phyloP scores from a whole-genome alignment of 164 flowering plant genomes.

The Sedum album region DNA sequence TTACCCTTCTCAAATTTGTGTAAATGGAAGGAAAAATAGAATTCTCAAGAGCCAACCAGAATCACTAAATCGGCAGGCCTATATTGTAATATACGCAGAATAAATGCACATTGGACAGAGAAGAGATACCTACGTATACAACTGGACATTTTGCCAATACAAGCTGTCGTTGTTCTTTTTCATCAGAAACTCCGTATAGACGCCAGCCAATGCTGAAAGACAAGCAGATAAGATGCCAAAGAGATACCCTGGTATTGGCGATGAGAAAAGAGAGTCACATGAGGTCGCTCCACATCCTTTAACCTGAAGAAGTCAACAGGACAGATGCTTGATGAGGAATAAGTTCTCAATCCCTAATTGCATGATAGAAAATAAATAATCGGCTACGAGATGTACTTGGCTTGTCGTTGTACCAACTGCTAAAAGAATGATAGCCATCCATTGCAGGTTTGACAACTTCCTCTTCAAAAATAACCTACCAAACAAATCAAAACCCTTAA shows the following conservation, averaged over 20 bases:
- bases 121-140: conserved; percentile 75
- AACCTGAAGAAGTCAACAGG: conserved; percentile 73
- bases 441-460: conserved; percentile 79
- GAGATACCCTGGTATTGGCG: conserved; percentile 90
- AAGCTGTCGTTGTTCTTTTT: conserved; percentile 80
- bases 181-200: conserved; percentile 94
- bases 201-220: conserved; percentile 92
- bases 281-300: conserved; percentile 92
- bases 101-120: background rate
- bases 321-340: conserved; percentile 42
- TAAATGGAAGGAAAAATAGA: background rate
- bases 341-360: conserved; percentile 32
- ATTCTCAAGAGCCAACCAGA: too few species aligned
- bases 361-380: background rate
- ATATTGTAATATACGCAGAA: background rate
- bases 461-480: conserved; percentile 71
- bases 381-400: conserved; percentile 42
- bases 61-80: too few species aligned
- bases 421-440: conserved; percentile 89
- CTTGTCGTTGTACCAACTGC: conserved; percentile 98
- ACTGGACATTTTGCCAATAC: conserved; percentile 40
- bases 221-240: conserved; percentile 92
- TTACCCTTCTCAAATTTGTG: background rate
- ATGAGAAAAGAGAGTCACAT: conserved; percentile 81
- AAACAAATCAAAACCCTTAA: background rate